Base-by-base conservation (phyloP, 345 rosid genomes). In the Carallia pectinifolia region DNA sequence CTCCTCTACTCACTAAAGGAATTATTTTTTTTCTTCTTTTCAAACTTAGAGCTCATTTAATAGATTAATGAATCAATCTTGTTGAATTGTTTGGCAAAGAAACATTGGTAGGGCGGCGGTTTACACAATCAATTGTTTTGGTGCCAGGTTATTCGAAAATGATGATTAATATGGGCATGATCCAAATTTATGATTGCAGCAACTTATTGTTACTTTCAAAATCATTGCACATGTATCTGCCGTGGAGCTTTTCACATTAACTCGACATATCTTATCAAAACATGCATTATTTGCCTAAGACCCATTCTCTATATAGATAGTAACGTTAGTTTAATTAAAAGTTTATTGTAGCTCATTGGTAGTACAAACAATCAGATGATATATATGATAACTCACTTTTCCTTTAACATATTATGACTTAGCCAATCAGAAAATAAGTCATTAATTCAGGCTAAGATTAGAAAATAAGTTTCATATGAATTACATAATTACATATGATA, bases 61-160 rank as follows among this genome's bases (percentile, higher is more conserved):
- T 23, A 23, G 23, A 44, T 44, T 50, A 19, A 10, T 23, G 55
- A 50, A 64, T 65, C 69, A 68, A 72, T 60, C 69, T 13, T n/a
- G 13, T 23, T 18, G 1, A 48, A 6, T 19, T 55, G 65, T 29
- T 61, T 76, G 81, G 76, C 80, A 67, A 71, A 15, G 39, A 69
- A 58, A 74, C 61, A 59, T 55, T 69, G 80, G 83, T 71, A 60
- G 76, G 85, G 58, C 74, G 85, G 67, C 78, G 85, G 83, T 71
- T 79, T 66, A 17, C 38, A 53, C 13, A 62, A 5, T 8, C 29
- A 0, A 10, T 12, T 15, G 16, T 23, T 68, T 56, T 30, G 29
- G 5, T 58, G 39, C 44, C 0, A 27, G 17, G 48, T 7, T 48
- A 58, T 69, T 62, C 48, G 29, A 34, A 53, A 37, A 44, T 44